Percentiles rank a stretch among this genome's conserved stretches.
Conservation (phyloP, 2,329 filamentous ascomycete species). For the Magnaporthiopsis rhizophila region DNA sequence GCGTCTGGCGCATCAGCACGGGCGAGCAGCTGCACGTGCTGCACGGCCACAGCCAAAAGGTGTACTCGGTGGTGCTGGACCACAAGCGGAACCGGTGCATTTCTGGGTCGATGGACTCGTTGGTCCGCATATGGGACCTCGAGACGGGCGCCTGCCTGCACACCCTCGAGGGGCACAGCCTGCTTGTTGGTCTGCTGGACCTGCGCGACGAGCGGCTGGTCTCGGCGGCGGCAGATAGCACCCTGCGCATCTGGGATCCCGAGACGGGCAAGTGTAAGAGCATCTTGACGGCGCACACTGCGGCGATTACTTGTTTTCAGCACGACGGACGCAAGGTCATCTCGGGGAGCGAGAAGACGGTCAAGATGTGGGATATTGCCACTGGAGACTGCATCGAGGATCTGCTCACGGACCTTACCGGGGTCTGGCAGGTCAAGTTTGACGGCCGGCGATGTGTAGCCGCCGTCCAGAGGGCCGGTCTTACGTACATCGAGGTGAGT, state of each 20-base stretch:
- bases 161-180: constrained; percentile 86
- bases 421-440: constrained; percentile 99
- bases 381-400: constrained; percentile 90
- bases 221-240: constrained; percentile 91
- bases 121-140: constrained; percentile 96
- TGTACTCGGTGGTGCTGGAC: constrained; percentile 94
- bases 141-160: constrained; percentile 77
- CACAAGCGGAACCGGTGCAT: constrained; percentile 90
- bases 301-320: constrained; percentile 97
- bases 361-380: constrained; percentile 98
- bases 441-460: constrained; percentile 92
- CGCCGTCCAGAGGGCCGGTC: constrained; percentile 82
- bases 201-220: constrained; percentile 84
- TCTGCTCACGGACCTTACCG: constrained; percentile 82
- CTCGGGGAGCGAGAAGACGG: constrained; percentile 84
- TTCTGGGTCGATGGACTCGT: constrained; percentile 95
- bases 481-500: constrained; percentile 89
- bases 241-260: constrained; percentile 93
- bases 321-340: constrained; percentile 96
- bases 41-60: constrained; percentile 82
- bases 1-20: constrained; percentile 96
- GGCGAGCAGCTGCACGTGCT: constrained; percentile 80
- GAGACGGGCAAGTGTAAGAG: constrained; percentile 86
- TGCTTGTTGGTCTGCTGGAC: constrained; percentile 86
- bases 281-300: constrained; percentile 86